Conservation (phyloP, 805 yeast species). For the Saccharomycopsis amapae region DNA sequence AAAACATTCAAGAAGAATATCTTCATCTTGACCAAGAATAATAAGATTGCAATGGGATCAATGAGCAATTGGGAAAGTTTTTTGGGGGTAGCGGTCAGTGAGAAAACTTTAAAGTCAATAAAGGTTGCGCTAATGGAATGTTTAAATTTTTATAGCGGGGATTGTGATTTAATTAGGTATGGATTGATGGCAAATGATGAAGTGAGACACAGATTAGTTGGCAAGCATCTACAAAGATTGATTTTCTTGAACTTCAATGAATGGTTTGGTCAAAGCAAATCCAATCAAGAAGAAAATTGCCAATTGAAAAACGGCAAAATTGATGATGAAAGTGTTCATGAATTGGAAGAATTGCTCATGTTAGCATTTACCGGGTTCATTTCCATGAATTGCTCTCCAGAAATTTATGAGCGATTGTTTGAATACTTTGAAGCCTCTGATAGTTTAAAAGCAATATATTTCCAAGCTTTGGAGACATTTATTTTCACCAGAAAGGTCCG, state of each 20-base stretch:
- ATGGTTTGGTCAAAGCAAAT: slow-evolving; percentile 29
- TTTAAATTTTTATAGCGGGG: slow-evolving; percentile 41
- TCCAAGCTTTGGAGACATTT: slow-evolving; percentile 35
- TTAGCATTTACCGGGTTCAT: slow-evolving; percentile 36
- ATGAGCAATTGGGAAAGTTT: slow-evolving; percentile 66
- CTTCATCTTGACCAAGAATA: slow-evolving; percentile 46
- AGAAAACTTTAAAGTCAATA: slow-evolving; percentile 51
- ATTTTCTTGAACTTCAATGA: slow-evolving; percentile 45
- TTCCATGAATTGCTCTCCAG: slow-evolving; percentile 31
- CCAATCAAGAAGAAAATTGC: slow-evolving; percentile 27
- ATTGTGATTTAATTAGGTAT: slow-evolving; percentile 40
- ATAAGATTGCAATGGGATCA: slow-evolving; percentile 45
- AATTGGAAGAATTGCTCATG: slow-evolving; percentile 29
- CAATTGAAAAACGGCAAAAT: slow-evolving; percentile 20
- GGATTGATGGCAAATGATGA: slow-evolving; percentile 47
- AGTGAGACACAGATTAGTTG: slow-evolving; percentile 42
- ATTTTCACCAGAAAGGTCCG: slow-evolving; percentile 33
- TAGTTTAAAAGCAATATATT: slow-evolving; percentile 31
- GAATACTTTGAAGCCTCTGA: slow-evolving; percentile 35
- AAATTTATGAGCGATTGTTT: slow-evolving; percentile 37
- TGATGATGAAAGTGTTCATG: slow-evolving; percentile 16
- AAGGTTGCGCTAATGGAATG: slow-evolving; percentile 23
- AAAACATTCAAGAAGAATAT: slow-evolving; percentile 39
- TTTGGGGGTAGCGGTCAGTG: slow-evolving; percentile 40
- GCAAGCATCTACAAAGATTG: slow-evolving; percentile 48